A percentile compares a stretch with the other conserved stretches of the same genome.
These are phyloP conservation scores for Rhizopogon vinicolor DNA, from an alignment of 768 basidiomycete genomes.

Conservation along the genomic window DNA sequence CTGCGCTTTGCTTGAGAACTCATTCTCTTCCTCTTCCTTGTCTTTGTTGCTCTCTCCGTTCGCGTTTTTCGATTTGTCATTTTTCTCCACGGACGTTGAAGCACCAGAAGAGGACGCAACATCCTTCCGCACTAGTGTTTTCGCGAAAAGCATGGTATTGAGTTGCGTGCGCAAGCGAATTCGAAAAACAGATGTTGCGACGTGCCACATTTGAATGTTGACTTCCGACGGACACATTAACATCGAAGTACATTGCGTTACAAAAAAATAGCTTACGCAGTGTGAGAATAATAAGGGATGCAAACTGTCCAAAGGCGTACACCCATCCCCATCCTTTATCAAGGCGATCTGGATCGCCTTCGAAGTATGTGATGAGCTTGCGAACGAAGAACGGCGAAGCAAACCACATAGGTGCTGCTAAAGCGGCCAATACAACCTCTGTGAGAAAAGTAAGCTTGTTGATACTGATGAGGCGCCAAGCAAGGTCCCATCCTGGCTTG, in stretches of 20 bases:
- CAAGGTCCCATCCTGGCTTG: constrained; percentile 58
- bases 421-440: constrained; percentile 47
- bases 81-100: constrained; percentile 18
- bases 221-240: constrained; percentile 29
- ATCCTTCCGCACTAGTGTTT: constrained; percentile 84
- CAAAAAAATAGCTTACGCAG: constrained; percentile 37
- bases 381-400: constrained; percentile 57
- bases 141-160: constrained; percentile 80
- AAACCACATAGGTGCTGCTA: constrained; percentile 64
- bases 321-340: constrained; percentile 73
- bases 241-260: constrained; percentile 31
- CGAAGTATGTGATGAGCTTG: constrained; percentile 58
- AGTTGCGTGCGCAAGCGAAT: constrained; percentile 69
- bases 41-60: constrained; percentile 7
- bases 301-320: constrained; percentile 50
- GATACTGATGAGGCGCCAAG: constrained; percentile 55
- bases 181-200: constrained; percentile 70
- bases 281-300: neutral
- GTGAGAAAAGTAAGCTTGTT: constrained; percentile 40
- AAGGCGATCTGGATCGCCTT: constrained; percentile 52
- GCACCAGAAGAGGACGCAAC: constrained; percentile 57
- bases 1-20: constrained; percentile 67
- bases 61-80: constrained; percentile 7
- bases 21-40: constrained; percentile 36
- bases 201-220: constrained; percentile 66